Conservation (phyloP, 2,329 filamentous ascomycete genomes). For the Colletotrichum liaoningense region DNA sequence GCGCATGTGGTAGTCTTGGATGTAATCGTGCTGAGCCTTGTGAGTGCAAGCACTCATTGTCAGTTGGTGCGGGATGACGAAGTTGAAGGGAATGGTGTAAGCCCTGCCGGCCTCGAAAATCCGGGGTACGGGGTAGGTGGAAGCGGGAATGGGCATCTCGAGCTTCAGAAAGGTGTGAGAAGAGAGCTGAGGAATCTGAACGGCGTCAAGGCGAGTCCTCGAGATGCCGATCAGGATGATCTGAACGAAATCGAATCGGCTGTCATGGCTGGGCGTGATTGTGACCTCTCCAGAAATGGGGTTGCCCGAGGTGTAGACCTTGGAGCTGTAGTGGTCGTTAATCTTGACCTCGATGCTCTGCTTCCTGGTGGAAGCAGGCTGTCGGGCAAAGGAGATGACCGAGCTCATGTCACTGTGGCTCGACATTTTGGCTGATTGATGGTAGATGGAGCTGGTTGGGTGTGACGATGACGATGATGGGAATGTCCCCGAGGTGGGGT, state of each 20-base stretch:
- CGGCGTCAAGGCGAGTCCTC: slow-evolving; percentile 62
- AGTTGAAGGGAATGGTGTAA: slow-evolving; percentile 68
- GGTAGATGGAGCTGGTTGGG: background rate
- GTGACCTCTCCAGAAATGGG: slow-evolving; percentile 60
- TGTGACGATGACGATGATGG: background rate
- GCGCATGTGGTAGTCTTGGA: slow-evolving; percentile 64
- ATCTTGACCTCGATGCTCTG: slow-evolving; percentile 60
- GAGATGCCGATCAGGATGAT: slow-evolving; percentile 64
- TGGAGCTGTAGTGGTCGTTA: slow-evolving; percentile 64
- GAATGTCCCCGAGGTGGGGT: background rate
- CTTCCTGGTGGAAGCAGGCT: slow-evolving; percentile 42
- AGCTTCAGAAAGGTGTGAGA: slow-evolving; percentile 67
- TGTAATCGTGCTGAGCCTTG: slow-evolving; percentile 53
- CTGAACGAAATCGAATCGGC: slow-evolving; percentile 62
- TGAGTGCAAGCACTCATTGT: slow-evolving; percentile 68
- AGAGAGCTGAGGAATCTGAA: slow-evolving; percentile 59
- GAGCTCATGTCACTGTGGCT: slow-evolving; percentile 37
- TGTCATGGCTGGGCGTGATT: slow-evolving; percentile 57
- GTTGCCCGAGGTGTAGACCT: slow-evolving; percentile 67
- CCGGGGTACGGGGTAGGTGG: slow-evolving; percentile 57
- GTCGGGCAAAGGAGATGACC: slow-evolving; percentile 31
- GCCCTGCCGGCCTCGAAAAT: slow-evolving; percentile 60
- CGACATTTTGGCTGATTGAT: slow-evolving; percentile 23
- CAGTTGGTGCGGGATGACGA: slow-evolving; percentile 68
- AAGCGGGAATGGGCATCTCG: slow-evolving; percentile 63